Evolutionary conservation across 495 filamentous ascomycete species (phyloP).

Genomic region (Cairneyella variabilis): DNA sequence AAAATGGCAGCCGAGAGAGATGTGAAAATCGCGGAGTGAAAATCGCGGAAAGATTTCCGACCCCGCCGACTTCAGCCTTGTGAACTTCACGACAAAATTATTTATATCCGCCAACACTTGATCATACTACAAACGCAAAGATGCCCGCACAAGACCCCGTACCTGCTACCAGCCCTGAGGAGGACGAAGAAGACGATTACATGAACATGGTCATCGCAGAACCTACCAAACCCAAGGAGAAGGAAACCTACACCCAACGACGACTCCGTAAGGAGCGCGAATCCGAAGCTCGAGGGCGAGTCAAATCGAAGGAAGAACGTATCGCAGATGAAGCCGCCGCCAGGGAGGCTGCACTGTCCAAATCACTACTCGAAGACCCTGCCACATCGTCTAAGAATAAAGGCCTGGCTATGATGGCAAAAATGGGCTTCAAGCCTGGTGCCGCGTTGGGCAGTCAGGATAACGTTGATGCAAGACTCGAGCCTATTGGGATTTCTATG

Average conservation of each 20-base stretch:
- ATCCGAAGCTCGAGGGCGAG: constrained; percentile 53
- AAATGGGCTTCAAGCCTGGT: constrained; percentile 80
- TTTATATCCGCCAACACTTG: neutral
- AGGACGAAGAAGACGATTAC: constrained; percentile 51
- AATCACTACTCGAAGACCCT: constrained; percentile 58
- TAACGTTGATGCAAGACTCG: constrained; percentile 18
- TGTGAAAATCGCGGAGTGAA: neutral
- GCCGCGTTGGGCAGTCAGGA: constrained; percentile 61
- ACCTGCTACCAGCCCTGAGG: neutral
- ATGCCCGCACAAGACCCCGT: constrained; percentile 20
- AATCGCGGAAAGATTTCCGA: neutral
- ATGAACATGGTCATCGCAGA: constrained; percentile 59
- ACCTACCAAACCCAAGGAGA: constrained; percentile 25
- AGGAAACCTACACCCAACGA: constrained; percentile 55
- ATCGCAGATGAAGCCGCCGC: constrained; percentile 61
- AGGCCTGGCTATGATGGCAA: constrained; percentile 94
- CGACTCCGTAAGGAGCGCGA: constrained; percentile 51
- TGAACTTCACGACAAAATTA: neutral
- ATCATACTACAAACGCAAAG: neutral
- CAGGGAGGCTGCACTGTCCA: constrained; percentile 71
- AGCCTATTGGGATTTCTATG: constrained; percentile 46
- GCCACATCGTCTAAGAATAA: constrained; percentile 54
- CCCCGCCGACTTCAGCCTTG: neutral
- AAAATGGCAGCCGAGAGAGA: neutral
- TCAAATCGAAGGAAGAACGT: constrained; percentile 80